Conservation (phyloP, 805 yeast genomes). For the Yarrowia phangngaensis region DNA sequence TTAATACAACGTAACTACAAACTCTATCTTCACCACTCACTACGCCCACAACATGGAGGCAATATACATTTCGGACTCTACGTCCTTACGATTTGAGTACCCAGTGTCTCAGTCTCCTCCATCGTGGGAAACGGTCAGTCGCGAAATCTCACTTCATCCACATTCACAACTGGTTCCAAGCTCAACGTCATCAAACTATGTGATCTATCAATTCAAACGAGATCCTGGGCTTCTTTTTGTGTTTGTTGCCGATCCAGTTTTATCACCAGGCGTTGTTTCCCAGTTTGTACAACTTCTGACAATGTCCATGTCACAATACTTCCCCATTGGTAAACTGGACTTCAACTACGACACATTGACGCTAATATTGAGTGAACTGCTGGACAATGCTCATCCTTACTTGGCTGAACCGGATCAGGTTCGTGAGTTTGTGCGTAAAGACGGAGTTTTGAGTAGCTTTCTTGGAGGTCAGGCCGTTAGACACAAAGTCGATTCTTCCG, state of each 20-base stretch:
- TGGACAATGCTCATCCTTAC: constrained; percentile 73
- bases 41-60: constrained; percentile 17
- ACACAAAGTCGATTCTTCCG: constrained; percentile 29
- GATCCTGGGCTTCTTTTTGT: not conserved
- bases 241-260: constrained; percentile 41
- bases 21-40: too few relatives aligned
- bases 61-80: constrained; percentile 1
- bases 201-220: constrained; percentile 5
- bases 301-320: constrained; percentile 56
- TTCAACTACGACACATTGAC: constrained; percentile 68
- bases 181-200: constrained; percentile 11
- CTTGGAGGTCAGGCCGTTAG: constrained; percentile 41
- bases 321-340: constrained; percentile 57
- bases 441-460: constrained; percentile 52
- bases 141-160: not conserved
- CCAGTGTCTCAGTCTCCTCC: constrained; percentile 24
- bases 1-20: too few relatives aligned
- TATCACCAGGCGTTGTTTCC: constrained; percentile 53
- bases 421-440: constrained; percentile 64
- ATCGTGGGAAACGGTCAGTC: not conserved
- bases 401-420: constrained; percentile 67
- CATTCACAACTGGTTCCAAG: not conserved
- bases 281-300: constrained; percentile 50
- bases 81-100: constrained; percentile 11
- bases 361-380: constrained; percentile 67